Percentiles rank a stretch among this genome's conserved stretches.
Conservation (phyloP, 306 rosid species). For the Amphicarpaea edgeworthii region DNA sequence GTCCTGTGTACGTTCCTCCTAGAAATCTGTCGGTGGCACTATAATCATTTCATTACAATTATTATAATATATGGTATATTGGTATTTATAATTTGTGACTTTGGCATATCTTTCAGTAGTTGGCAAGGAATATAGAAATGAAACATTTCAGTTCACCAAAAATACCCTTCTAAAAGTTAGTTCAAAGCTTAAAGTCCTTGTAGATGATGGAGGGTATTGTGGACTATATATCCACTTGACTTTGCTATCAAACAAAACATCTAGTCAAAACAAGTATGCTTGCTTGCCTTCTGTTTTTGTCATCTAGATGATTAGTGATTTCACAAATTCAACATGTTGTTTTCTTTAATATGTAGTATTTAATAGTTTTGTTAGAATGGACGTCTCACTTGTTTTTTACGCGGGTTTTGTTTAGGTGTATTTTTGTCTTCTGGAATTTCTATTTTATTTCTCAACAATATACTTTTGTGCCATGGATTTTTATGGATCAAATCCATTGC, state of each 20-base stretch:
- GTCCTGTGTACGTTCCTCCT: neutral
- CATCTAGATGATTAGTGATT: neutral
- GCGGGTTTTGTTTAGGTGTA: constrained; percentile 15
- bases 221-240: constrained; percentile 21
- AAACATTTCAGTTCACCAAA: constrained; percentile 13
- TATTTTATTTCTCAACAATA: neutral
- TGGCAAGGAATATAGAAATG: constrained; percentile 36
- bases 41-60: constrained; percentile 38
- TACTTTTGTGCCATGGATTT: neutral
- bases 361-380: constrained; percentile 10
- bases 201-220: constrained; percentile 13
- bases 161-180: constrained; percentile 19
- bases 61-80: constrained; percentile 24
- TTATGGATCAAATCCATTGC: neutral
- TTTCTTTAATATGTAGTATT: constrained; percentile 1
- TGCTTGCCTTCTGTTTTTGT: constrained; percentile 25
- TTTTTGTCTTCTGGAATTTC: neutral
- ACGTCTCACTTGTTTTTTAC: constrained; percentile 32
- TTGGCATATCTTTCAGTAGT: constrained; percentile 38
- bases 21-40: constrained; percentile 55
- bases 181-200: neutral
- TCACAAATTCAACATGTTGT: constrained; percentile 33
- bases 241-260: constrained; percentile 22
- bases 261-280: constrained; percentile 44
- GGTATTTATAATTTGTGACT: constrained; percentile 15